These are phyloP conservation scores for Tricholoma saponaceum DNA, from an alignment of 768 basidiomycete species.

Conservation along the genomic window DNA sequence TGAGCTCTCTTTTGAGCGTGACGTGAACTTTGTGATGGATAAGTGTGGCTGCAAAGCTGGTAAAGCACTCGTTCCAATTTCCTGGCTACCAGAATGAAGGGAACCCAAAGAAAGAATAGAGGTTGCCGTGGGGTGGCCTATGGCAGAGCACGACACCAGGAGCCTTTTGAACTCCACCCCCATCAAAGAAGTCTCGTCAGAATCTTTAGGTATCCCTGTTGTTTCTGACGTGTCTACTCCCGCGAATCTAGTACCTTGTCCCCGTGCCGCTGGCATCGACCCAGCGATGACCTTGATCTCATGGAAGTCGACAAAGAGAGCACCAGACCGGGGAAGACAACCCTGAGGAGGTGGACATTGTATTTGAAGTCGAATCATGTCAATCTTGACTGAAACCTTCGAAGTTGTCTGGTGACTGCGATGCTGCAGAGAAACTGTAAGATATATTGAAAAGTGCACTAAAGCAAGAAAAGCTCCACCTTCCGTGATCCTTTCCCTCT, in stretches of 20 bases:
- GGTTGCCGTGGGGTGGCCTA: constrained; percentile 34
- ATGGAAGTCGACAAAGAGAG: constrained; percentile 61
- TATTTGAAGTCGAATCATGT: constrained; percentile 63
- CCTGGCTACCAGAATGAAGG: constrained; percentile 20
- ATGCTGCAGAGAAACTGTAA: constrained; percentile 4
- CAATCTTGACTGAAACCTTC: constrained; percentile 36
- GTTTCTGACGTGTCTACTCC: constrained; percentile 5
- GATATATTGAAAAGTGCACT: constrained; percentile 2
- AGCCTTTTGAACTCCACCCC: constrained; percentile 40
- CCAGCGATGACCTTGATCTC: constrained; percentile 38
- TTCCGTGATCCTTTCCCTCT: not conserved
- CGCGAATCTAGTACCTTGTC: constrained; percentile 23
- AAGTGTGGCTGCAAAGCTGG: constrained; percentile 31
- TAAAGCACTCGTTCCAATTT: constrained; percentile 2
- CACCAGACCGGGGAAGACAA: constrained; percentile 57
- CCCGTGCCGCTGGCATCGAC: constrained; percentile 16
- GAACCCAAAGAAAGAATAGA: constrained; percentile 50
- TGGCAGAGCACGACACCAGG: constrained; percentile 44
- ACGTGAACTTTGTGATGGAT: constrained; percentile 24
- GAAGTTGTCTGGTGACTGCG: constrained; percentile 6
- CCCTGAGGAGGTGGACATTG: constrained; percentile 59
- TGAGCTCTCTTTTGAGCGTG: constrained; percentile 7
- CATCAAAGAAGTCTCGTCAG: constrained; percentile 25
- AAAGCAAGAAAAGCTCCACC: not conserved
- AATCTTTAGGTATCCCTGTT: not conserved